Base-by-base conservation (phyloP, 768 basidiomycete species). In the Boletus vermiculosoides region DNA sequence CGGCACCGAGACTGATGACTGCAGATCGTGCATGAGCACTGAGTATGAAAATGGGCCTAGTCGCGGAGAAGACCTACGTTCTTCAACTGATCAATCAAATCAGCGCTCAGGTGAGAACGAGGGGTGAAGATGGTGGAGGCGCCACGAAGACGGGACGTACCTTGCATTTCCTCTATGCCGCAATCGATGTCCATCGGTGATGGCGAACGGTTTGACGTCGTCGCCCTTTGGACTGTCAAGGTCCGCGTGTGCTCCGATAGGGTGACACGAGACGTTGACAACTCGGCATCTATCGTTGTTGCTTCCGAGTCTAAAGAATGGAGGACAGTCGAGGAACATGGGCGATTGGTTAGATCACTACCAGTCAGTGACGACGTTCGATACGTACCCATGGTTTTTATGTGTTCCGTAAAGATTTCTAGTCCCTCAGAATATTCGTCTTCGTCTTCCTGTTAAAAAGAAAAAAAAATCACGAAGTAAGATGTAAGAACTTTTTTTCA, bases 101-200 rank as follows among this genome's bases (percentile, higher is more conserved):
- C 47, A 64, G 62, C 31, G 18, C 36, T 31, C 41, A 9, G 18
- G 33, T 42, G 40, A 33, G 16, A 31, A 20, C n/a, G 36, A 46
- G 6, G 18, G 36, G 28, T 18, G 52, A 36, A 39, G 34, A 34
- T 5, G 46, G n/a, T 22, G 12, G 33, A 18, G 44, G 28, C 6
- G 39, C 28, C 20, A n/a, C 23, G 20, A 37, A 18, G 22, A 31
- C 8, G 30, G 18, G 11, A 61, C 61, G 0, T 41, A 68, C 68
- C 55, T 50, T 62, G 61, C 57, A 63, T 62, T 0, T 50, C 56
- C 10, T 65, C 61, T 18, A 4, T 1, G 23, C 16, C n/a, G 4
- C 37, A 45, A 53, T 70, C 65, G 37, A 65, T 23, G 8, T 67
- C 63, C 67, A 68, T 69, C 1, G 65, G 61, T 22, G 68, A 67